phyloP scores from a whole-genome alignment of 371 early-diverging fungal genomes.

The Mucor saturninus region DNA sequence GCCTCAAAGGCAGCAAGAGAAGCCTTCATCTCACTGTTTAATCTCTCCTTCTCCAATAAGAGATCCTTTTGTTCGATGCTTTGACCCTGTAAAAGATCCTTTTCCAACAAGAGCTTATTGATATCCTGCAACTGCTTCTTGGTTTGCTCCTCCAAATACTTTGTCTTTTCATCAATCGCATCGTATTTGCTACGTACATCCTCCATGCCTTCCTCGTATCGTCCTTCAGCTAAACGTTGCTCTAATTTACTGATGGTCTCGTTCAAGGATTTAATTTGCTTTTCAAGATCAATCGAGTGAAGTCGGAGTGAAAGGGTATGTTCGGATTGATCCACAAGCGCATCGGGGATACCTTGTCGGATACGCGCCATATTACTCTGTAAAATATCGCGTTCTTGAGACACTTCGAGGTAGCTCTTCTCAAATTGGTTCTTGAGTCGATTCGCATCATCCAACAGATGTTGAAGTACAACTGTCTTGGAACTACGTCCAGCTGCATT shows the following conservation, averaged over 20 bases:
- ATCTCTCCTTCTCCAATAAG: conserved; percentile 58
- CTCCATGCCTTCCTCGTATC: conserved; percentile 42
- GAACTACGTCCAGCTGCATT: conserved; percentile 56
- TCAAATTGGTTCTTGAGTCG: conserved; percentile 74
- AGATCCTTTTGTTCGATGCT: conserved; percentile 61
- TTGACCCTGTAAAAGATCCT: conserved; percentile 62
- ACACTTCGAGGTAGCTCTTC: conserved; percentile 72
- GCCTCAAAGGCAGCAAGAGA: conserved; percentile 70
- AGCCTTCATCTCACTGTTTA: conserved; percentile 68
- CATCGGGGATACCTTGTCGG: conserved; percentile 54
- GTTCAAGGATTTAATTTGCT: conserved; percentile 45
- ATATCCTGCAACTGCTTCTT: conserved; percentile 67
- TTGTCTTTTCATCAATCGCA: conserved; percentile 45
- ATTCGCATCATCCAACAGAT: conserved; percentile 74
- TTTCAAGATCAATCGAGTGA: conserved; percentile 50
- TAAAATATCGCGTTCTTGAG: conserved; percentile 69
- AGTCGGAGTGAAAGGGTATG: conserved; percentile 45
- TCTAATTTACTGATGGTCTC: conserved; percentile 38
- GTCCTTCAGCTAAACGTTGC: conserved; percentile 42
- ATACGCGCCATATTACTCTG: conserved; percentile 77
- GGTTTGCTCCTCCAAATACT: conserved; percentile 63
- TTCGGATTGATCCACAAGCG: conserved; percentile 39
- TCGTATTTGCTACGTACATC: conserved; percentile 39
- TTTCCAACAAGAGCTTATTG: conserved; percentile 70
- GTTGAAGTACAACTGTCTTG: conserved; percentile 67